A percentile compares a stretch with the other conserved stretches of the same genome.
Evolutionary conservation across 768 basidiomycete genomes (phyloP).

Genomic region (Suillus spraguei): DNA sequence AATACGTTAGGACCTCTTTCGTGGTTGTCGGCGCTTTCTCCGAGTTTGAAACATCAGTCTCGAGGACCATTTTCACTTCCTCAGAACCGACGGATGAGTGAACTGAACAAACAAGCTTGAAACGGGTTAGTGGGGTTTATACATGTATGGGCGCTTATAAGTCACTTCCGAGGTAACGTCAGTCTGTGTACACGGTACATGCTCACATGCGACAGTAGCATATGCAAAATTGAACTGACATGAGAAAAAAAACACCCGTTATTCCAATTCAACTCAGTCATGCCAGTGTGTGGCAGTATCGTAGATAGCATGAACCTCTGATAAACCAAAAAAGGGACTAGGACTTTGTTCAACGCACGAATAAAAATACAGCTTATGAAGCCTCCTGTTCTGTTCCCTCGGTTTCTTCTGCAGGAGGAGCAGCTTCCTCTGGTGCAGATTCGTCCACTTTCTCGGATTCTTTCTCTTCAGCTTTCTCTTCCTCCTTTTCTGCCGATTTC

Average conservation of each 20-base stretch:
- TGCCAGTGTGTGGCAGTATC: not conserved
- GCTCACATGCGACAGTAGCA: not conserved
- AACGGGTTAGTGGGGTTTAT: not conserved
- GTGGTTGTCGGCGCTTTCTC: not conserved
- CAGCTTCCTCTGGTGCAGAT: conserved; percentile 22
- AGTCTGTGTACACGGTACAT: not conserved
- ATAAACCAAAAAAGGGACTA: not conserved
- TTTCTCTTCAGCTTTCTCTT: conserved; percentile 29
- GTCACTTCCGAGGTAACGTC: not conserved
- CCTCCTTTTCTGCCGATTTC: conserved; percentile 25
- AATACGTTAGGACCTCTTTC: not conserved
- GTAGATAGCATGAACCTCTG: not conserved
- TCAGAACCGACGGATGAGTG: not conserved
- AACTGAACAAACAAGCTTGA: not conserved
- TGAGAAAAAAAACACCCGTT: not conserved
- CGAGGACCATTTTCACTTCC: not conserved
- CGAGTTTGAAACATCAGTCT: not conserved
- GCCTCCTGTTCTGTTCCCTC: conserved; percentile 13
- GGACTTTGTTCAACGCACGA: not conserved
- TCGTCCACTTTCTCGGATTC: conserved; percentile 23
- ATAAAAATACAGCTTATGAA: conserved; percentile 9
- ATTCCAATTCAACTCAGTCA: not conserved
- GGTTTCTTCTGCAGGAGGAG: conserved; percentile 19
- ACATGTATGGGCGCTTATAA: not conserved
- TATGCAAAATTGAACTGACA: conserved; percentile 1